Conservation (phyloP, 345 rosid species). For the Nephelium lappaceum region DNA sequence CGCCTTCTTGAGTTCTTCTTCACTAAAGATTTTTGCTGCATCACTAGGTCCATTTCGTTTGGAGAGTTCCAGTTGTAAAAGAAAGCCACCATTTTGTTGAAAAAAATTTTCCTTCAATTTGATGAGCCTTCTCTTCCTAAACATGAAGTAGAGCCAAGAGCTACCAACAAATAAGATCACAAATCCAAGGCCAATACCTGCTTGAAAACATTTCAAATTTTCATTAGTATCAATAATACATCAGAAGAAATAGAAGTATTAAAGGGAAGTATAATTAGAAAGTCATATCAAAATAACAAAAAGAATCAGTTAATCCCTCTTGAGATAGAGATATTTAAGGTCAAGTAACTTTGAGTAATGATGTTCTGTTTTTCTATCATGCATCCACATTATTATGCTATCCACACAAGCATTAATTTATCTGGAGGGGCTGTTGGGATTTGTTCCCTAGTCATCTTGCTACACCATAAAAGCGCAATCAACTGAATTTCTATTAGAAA, state of each 20-base stretch:
- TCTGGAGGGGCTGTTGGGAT: too few species aligned
- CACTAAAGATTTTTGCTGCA: conserved; percentile 24
- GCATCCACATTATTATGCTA: not conserved
- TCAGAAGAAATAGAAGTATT: too few species aligned
- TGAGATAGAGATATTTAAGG: too few species aligned
- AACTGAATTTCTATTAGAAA: too few species aligned
- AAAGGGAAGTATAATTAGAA: not conserved
- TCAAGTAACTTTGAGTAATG: too few species aligned
- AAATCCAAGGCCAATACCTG: conserved; percentile 17
- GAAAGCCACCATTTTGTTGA: conserved; percentile 14
- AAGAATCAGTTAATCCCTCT: too few species aligned
- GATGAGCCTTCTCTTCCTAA: conserved; percentile 12
- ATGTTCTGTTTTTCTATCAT: not conserved
- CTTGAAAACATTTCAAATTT: not conserved
- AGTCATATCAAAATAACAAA: too few species aligned
- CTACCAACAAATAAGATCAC: not conserved
- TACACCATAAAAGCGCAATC: too few species aligned
- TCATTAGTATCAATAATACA: not conserved
- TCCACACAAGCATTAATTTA: too few species aligned
- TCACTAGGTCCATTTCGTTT: not conserved
- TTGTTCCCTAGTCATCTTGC: too few species aligned
- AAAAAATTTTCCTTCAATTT: conserved; percentile 12
- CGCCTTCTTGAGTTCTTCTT: conserved; percentile 12
- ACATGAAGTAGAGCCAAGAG: conserved; percentile 20
- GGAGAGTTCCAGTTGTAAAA: conserved; percentile 26